Evolutionary conservation across 108 stramenopile genomes (phyloP).

Genomic region (Fragilaria radians): DNA sequence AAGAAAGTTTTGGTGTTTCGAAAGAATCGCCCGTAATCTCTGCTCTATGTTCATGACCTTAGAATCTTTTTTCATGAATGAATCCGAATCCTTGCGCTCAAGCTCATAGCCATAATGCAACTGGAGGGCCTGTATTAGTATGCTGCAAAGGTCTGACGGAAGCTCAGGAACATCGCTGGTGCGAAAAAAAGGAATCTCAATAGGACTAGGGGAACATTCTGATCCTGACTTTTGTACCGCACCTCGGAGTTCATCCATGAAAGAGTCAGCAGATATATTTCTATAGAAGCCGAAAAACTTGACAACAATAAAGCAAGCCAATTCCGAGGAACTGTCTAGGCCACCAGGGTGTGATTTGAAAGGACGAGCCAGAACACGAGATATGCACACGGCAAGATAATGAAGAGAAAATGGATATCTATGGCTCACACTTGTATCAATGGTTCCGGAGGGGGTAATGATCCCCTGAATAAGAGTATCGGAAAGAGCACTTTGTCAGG

Average conservation of each 20-base stretch:
- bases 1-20: constrained; percentile 15
- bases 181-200: constrained; percentile 52
- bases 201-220: constrained; percentile 12
- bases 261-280: constrained; percentile 37
- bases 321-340: constrained; percentile 45
- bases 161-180: constrained; percentile 14
- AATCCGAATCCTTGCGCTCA: background rate
- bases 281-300: constrained; percentile 75
- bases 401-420: constrained; percentile 71
- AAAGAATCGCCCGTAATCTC: constrained; percentile 22
- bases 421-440: constrained; percentile 11
- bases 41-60: constrained; percentile 24
- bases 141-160: constrained; percentile 43
- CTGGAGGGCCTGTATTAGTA: constrained; percentile 47
- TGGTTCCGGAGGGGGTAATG: constrained; percentile 12
- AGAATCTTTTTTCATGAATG: constrained; percentile 15
- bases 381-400: constrained; percentile 68
- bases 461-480: constrained; percentile 41
- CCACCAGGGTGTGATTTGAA: constrained; percentile 52
- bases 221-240: constrained; percentile 11
- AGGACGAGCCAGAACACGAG: constrained; percentile 52
- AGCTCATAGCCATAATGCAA: constrained; percentile 25
- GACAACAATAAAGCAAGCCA: constrained; percentile 69
- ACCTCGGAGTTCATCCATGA: constrained; percentile 14
- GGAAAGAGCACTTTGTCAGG: constrained; percentile 36